Evolutionary conservation across 305 asterid genomes (phyloP).

Genomic region (Solanum hybrid): DNA sequence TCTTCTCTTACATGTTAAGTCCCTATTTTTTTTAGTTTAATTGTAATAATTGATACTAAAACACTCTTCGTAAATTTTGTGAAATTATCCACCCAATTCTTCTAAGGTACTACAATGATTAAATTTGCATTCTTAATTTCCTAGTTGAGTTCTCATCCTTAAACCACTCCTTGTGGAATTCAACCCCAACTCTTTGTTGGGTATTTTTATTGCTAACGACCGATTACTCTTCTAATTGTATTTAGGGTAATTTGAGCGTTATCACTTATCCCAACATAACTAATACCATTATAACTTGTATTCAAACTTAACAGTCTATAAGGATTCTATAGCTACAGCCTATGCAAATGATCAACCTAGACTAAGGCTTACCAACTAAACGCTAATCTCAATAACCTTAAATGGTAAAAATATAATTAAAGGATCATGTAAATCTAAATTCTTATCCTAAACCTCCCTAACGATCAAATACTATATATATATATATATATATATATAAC

Average conservation of each 20-base stretch:
- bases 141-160: not conserved
- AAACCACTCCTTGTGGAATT: not conserved
- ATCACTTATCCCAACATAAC: not conserved
- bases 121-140: not conserved
- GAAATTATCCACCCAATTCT: not conserved
- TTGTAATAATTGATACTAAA: not conserved
- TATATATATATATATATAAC: no score
- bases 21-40: not conserved
- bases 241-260: not conserved
- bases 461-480: no score
- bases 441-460: not conserved
- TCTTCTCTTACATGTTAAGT: not conserved
- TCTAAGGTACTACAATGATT: not conserved
- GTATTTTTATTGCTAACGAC: not conserved
- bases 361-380: not conserved
- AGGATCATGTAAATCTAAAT: not conserved
- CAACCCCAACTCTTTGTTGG: not conserved
- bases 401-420: not conserved
- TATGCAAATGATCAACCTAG: not conserved
- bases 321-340: not conserved
- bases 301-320: no score
- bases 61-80: not conserved
- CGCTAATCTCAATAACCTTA: not conserved
- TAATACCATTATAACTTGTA: no score
- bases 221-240: not conserved